These are phyloP conservation scores for Corylus avellana DNA, from an alignment of 306 rosid species.

Conservation along the genomic window DNA sequence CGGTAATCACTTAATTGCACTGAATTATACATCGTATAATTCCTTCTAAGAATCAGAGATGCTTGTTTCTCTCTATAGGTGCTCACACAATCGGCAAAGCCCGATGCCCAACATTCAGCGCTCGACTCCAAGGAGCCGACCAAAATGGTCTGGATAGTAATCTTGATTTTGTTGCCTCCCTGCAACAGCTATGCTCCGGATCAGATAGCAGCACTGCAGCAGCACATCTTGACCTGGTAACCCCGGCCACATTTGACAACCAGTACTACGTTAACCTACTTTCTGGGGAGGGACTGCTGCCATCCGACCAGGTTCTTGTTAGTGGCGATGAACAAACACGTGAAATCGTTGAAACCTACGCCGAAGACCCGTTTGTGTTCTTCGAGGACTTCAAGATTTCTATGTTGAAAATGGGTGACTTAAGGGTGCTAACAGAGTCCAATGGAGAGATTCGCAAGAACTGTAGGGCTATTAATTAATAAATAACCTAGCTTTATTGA, in stretches of 20 bases:
- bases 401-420: constrained; percentile 72
- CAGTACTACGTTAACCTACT: constrained; percentile 75
- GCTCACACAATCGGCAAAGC: constrained; percentile 89
- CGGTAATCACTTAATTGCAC: constrained; percentile 33
- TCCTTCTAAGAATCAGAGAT: no score
- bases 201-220: constrained; percentile 23
- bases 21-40: background rate
- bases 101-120: constrained; percentile 63
- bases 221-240: constrained; percentile 64
- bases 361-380: constrained; percentile 44
- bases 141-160: constrained; percentile 28
- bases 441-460: constrained; percentile 58
- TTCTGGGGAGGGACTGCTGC: constrained; percentile 76
- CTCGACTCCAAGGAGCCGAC: constrained; percentile 46
- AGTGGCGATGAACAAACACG: constrained; percentile 51
- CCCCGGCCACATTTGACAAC: constrained; percentile 81
- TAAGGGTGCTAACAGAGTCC: constrained; percentile 37
- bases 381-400: constrained; percentile 67
- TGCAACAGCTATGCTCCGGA: constrained; percentile 66
- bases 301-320: constrained; percentile 62
- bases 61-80: constrained; percentile 29
- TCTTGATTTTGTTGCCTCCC: constrained; percentile 52
- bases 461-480: constrained; percentile 46
- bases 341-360: constrained; percentile 59
- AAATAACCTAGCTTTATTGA: background rate